A percentile compares a stretch with the other conserved stretches of the same genome.
phyloP scores from a whole-genome alignment of 768 basidiomycete genomes.

The Xerocomellus amylosporus region DNA sequence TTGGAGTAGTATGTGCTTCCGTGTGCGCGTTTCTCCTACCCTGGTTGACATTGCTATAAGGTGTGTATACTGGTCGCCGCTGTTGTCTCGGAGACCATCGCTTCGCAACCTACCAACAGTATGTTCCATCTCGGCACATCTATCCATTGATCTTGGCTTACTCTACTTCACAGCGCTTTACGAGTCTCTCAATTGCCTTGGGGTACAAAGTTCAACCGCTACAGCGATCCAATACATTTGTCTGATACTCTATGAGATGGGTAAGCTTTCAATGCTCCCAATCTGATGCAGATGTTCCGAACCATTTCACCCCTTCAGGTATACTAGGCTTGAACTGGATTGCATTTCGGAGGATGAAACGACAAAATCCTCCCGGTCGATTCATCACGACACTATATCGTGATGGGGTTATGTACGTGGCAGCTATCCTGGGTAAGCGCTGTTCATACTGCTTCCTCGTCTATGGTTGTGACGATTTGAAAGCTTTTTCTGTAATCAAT shows the following conservation, averaged over 20 bases:
- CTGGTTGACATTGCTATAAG: background rate
- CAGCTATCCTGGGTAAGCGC: conserved; percentile 14
- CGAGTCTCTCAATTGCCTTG: conserved; percentile 11
- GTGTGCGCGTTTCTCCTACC: background rate
- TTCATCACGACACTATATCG: conserved; percentile 14
- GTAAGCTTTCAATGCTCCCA: background rate
- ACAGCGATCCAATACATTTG: conserved; percentile 8
- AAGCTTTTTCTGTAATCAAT: conserved; percentile 19
- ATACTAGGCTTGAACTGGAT: conserved; percentile 17
- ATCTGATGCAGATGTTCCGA: background rate
- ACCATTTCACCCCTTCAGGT: conserved; percentile 2
- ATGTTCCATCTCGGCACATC: background rate
- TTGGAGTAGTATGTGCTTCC: conserved; percentile 6
- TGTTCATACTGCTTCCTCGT: background rate
- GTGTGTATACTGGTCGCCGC: conserved; percentile 3
- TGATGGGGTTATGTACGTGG: conserved; percentile 20
- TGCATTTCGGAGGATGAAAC: conserved; percentile 17
- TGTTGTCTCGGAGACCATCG: conserved; percentile 7
- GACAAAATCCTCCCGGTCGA: conserved; percentile 3
- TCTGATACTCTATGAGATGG: conserved; percentile 17
- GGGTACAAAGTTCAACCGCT: background rate
- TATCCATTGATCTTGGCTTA: background rate
- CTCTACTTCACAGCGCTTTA: conserved; percentile 6
- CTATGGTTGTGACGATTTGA: background rate
- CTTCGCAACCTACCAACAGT: conserved; percentile 3